Conservation (phyloP, 225 moss, liverwort and hornwort genomes). For the Antitrichia curtipendula region DNA sequence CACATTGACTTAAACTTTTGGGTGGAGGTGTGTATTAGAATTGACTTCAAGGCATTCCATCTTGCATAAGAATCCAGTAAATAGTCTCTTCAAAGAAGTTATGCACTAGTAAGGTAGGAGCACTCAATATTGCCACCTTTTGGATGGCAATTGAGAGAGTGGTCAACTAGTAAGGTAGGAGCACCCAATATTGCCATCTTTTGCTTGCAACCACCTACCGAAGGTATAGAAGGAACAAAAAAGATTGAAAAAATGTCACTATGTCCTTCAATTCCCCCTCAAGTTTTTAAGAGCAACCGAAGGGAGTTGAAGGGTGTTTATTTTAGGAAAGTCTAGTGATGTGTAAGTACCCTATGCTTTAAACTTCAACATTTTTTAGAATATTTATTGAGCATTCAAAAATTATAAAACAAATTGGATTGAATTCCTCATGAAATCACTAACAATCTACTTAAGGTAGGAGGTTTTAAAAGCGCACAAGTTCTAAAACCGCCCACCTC, state of each 20-base stretch:
- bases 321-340: background rate
- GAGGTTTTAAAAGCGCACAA: too few species aligned
- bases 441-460: background rate
- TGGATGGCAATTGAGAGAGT: too few species aligned
- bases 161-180: too few species aligned
- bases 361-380: background rate
- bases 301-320: fast-evolving
- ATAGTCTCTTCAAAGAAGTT: too few species aligned
- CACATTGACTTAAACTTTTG: too few species aligned
- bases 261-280: fast-evolving
- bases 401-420: background rate
- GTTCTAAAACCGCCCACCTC: too few species aligned
- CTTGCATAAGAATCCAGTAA: too few species aligned
- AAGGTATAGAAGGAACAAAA: too few species aligned
- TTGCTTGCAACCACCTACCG: too few species aligned
- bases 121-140: background rate
- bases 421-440: background rate
- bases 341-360: fast-evolving
- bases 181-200: too few species aligned
- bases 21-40: too few species aligned
- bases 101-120: fast-evolving
- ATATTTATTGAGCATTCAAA: fast-evolving
- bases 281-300: background rate
- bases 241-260: background rate
- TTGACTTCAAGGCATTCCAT: too few species aligned